A percentile compares a stretch with the other conserved stretches of the same genome.
Evolutionary conservation across 495 filamentous ascomycete species (phyloP).

Genomic region (Talaromyces proteolyticus): DNA sequence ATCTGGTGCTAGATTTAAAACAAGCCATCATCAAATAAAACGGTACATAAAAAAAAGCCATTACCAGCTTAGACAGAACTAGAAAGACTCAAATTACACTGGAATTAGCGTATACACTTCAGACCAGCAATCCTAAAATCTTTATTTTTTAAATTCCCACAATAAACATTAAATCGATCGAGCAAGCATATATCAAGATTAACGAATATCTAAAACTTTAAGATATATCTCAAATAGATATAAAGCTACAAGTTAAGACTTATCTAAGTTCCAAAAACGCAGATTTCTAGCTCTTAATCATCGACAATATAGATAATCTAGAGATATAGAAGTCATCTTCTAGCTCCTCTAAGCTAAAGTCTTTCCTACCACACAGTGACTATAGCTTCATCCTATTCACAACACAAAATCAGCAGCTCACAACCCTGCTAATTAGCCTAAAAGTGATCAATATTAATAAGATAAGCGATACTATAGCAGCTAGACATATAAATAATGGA

Average conservation of each 20-base stretch:
- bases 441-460: slow-evolving; percentile 10
- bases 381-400: slow-evolving; percentile 15
- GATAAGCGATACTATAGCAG: slow-evolving; percentile 11
- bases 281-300: slow-evolving; percentile 14
- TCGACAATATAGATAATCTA: neutral
- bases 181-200: slow-evolving; percentile 39
- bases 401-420: slow-evolving; percentile 16
- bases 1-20: slow-evolving; percentile 1
- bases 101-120: slow-evolving; percentile 36
- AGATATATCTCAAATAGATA: slow-evolving; percentile 6
- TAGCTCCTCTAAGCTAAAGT: slow-evolving; percentile 3
- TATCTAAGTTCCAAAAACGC: slow-evolving; percentile 13
- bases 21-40: slow-evolving; percentile 10
- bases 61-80: slow-evolving; percentile 39
- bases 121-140: slow-evolving; percentile 23
- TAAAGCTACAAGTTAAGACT: slow-evolving; percentile 15
- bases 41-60: slow-evolving; percentile 14
- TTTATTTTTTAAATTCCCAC: slow-evolving; percentile 47
- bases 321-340: neutral
- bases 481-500: too few species aligned
- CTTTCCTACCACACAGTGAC: slow-evolving; percentile 4
- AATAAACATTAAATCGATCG: slow-evolving; percentile 27
- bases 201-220: slow-evolving; percentile 17
- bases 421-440: slow-evolving; percentile 3
- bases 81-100: slow-evolving; percentile 48